Base-by-base conservation (phyloP, 2,329 filamentous ascomycete species). In the Sordariomycetes sp. region DNA sequence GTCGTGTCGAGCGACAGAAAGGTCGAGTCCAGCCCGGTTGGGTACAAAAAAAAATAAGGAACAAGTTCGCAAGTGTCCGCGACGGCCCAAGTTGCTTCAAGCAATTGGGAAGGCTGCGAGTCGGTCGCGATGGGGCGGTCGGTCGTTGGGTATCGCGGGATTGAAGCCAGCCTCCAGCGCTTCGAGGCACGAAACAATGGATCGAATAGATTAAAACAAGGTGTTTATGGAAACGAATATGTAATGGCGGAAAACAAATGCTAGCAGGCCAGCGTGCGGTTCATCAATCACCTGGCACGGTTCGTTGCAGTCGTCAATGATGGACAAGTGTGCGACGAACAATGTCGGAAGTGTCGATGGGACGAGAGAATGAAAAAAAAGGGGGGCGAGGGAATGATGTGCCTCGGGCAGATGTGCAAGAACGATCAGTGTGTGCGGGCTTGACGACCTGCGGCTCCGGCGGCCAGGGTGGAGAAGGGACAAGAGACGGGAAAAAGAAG, bases 151-250 rank as follows among this genome's bases (percentile, higher is more conserved):
- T 63, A 62, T 55, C 57, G 63, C 60, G 64, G 63, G 63, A 60
- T 64, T 62, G 64, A 59, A 58, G 60, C 63, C 32, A 32, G 55
- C 24, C 20, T 43, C 34, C 32, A 10, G 56, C 14, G 18, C 25
- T 25, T 37, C 50, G 50, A 58, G 51, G 28, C 37, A 34, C 20
- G 67, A 67, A 69, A 68, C 66, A 69, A 70, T 66, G 67, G 68
- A 64, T 65, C 66, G 67, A 70, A 67, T 65, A 63, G 64, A 75
- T 73, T 72, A 74, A 71, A 50, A 50, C 20, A 50, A 50, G 71
- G 64, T 69, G 67, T 70, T 70, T 70, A 72, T 69, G 65, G 71
- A 72, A 75, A 75, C 72, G 69, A 72, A 57, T 52, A 52, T 57
- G 46, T 52, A 57, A 57, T 50, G 65, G 63, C 66, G 72, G 66